Percentiles rank a stretch among this genome's conserved stretches.
These are phyloP conservation scores for Aspergillus chevalieri DNA, from an alignment of 2,329 filamentous ascomycete genomes.

Conservation along the genomic window DNA sequence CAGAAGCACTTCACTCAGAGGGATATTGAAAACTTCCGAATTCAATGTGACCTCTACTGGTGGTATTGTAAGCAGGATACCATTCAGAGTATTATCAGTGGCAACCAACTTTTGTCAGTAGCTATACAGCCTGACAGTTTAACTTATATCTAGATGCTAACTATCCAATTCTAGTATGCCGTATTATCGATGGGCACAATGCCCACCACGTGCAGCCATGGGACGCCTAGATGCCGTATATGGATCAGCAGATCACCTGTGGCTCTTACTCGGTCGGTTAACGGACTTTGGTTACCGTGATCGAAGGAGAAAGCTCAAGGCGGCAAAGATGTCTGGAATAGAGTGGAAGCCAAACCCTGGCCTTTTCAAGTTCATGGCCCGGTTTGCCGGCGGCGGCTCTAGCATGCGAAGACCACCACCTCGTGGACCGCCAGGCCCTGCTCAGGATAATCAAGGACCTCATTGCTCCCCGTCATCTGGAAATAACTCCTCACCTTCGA, in stretches of 20 bases:
- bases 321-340: constrained; percentile 54
- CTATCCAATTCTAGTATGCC: constrained; percentile 56
- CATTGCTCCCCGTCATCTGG: neutral
- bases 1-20: constrained; percentile 37
- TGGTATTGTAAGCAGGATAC: constrained; percentile 94
- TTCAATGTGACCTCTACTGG: constrained; percentile 83
- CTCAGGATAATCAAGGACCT: neutral
- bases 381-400: constrained; percentile 16
- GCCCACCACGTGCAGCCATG: constrained; percentile 74
- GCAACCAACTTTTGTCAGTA: constrained; percentile 75
- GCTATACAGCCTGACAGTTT: neutral
- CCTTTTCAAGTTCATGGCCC: constrained; percentile 37
- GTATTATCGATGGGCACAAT: constrained; percentile 75
- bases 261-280: constrained; percentile 73
- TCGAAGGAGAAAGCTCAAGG: constrained; percentile 67
- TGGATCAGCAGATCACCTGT: constrained; percentile 81
- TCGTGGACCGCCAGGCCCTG: constrained; percentile 3
- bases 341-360: constrained; percentile 51
- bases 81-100: constrained; percentile 84
- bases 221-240: constrained; percentile 73
- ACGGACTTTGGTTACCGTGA: constrained; percentile 74
- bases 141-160: constrained; percentile 17
- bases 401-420: constrained; percentile 5
- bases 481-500: neutral
- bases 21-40: constrained; percentile 75